Evolutionary conservation across 2,329 filamentous ascomycete species (phyloP), one percentile per base, ranked within the genome.

Genomic region (Emmonsia crescens): DNA sequence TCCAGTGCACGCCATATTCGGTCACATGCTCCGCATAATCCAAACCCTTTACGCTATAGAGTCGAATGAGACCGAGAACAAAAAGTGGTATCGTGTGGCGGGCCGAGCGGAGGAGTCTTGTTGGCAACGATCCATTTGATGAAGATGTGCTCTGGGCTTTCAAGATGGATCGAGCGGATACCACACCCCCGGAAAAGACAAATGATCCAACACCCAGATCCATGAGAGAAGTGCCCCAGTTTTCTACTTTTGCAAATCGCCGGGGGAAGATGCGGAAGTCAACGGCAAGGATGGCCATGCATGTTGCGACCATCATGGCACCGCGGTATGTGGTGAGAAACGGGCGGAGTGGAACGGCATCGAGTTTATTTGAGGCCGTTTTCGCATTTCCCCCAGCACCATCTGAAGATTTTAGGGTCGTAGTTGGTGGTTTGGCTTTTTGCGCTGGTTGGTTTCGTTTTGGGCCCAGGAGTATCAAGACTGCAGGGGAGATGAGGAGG

Each of bases 141-240:
- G 73, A 69, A 48, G 76, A 76, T 12, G 79, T 76, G n/a, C 80
- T 75, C 29, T 82, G 82, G 68, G 88, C 85, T 72, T 89, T 91
- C 55, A 96, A 78, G 14, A 91, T 81, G 1, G 89, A 85, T 21
- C 93, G 83, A 16, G 92, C 91, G 44, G 89, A 91, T n/a, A 97
- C 91, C 40, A 96, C 79, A 27, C 94, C 94, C 19, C 89, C 89
- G 2, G 91, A 91, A 76, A 96, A 99, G 68, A 99, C 94, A 76
- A 99, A 99, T 14, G 92, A 96, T 33, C 94, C 94, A 56, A 99
- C 94, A 57, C 94, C 94, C 69, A 97, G 81, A 73, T 99, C 94
- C 94, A 99, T 99, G 64, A 99, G 78, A n/a, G 93, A 97, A 1
- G 93, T 96, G 60, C 94, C 94, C 91, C 94, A 99, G n/a, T 90